These are phyloP conservation scores for Picea glauca DNA, from an alignment of 75 land plant genomes.

Conservation along the genomic window DNA sequence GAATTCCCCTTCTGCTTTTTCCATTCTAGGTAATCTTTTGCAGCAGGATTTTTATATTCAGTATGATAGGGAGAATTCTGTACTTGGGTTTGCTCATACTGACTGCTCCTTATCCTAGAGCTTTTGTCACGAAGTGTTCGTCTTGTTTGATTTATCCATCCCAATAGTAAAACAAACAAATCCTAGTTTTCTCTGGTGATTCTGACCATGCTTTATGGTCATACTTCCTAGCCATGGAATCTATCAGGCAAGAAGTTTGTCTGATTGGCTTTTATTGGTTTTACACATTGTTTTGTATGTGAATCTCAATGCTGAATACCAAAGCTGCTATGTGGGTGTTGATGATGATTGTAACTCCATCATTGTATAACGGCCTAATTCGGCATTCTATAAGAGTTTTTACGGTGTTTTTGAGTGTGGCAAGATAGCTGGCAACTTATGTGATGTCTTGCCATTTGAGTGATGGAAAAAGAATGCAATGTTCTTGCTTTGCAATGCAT, in stretches of 20 bases:
- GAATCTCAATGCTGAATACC: not conserved
- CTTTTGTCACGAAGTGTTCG: not conserved
- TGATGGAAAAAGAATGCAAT: conserved; percentile 4
- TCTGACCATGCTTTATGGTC: not conserved
- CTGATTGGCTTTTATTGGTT: not conserved
- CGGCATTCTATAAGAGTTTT: not conserved
- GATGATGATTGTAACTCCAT: conserved; percentile 2
- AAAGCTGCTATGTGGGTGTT: not conserved
- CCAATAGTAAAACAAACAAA: not conserved
- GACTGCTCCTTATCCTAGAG: conserved; percentile 28
- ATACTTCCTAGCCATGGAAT: not conserved
- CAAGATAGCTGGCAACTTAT: not conserved
- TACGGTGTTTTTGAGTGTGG: not conserved
- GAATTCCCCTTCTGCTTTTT: conserved; percentile 21
- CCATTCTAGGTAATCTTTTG: conserved; percentile 74
- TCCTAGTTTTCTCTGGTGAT: not conserved
- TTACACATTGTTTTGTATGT: not conserved
- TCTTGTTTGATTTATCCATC: not conserved
- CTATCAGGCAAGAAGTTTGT: conserved; percentile 8
- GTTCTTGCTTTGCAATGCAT: conserved; percentile 4
- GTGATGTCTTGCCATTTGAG: conserved; percentile 7
- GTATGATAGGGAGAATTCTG: conserved; percentile 45
- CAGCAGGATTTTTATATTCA: conserved; percentile 66
- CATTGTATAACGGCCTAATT: not conserved
- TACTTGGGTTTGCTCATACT: conserved; percentile 58